Evolutionary conservation across 2,329 filamentous ascomycete species (phyloP), one percentile per base, ranked within the genome.

Genomic region (Scleromitrula shiraiana): DNA sequence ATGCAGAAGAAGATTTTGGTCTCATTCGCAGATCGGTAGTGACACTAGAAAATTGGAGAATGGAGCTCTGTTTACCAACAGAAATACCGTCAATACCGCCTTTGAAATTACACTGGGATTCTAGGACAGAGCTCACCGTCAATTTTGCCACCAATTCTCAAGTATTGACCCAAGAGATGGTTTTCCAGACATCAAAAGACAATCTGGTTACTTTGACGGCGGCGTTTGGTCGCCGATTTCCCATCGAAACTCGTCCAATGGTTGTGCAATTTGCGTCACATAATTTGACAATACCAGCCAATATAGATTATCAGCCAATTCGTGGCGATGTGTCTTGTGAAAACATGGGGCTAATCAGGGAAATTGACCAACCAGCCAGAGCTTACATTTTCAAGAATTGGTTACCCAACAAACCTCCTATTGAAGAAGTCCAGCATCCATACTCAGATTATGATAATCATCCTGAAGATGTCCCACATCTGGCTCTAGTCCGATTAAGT

Each of bases 1-100:
- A 69, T 88, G 10, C 87, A 93, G 59, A 69, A 77, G 12, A 86
- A 91, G 79, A 83, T 81, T 56, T 62, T 66, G 39, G 73, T 75
- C 27, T 23, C 12, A 19, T 35, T 24, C 32, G 14, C 33, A 37
- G 27, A 24, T 46, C 27, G 6, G 7, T 27, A 7, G 23, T 50
- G 12, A 40, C 26, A 27, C 19, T 56, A 15, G 48, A 48, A 12
- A 48, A 41, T 20, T 10, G 56, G 8, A 39, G 51, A 4, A 41
- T 58, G 19, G 19, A 52, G 3, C 33, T 60, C 1, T 50, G 50
- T 37, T 43, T 63, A 7, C 61, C 61, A 2, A 38, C 51, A 10
- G 36, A 33, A 20, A 17, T 59, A 6, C 57, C 56, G 8, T 4
- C 19, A 2, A 30, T 62, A n/a, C 37, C 54, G 17, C 35, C 53